Base-by-base conservation (phyloP, 805 yeast genomes). In the Sungouiella blattae region DNA sequence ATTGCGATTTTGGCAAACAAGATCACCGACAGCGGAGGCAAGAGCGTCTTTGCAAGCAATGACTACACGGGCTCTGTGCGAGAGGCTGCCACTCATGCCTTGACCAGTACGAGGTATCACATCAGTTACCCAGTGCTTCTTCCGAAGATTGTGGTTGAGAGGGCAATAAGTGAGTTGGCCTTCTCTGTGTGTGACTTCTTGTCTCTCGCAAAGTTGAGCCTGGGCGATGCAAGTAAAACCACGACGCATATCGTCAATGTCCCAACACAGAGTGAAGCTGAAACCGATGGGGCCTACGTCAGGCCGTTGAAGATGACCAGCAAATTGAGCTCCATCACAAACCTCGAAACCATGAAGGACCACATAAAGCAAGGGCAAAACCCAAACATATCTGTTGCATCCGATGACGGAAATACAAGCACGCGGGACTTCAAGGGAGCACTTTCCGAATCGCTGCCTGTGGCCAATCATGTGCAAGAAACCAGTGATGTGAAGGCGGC, bases 51-150 rank as follows among this genome's bases (percentile, higher is more conserved):
- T 26, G 54, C 49, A 35, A 53, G 57, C 33, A 62, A 55, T 42
- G 64, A 74, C 39, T 60, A 67, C 52, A 58, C 78, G 28, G 55
- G 67, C 28, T 51, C 77, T 16, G 67, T 85, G 4, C 75, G 81
- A 37, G 81, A 83, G 29, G 71, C 91, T 1, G 73, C 84, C 16
- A 77, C 88, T 12, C 87, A 83, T 58, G 75, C 80, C 0, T 77
- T 91, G 27, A 80, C 95, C 3, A 72, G 87, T 1, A 75, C 89
- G 1, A 71, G 96, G 50, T 86, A 87, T 52, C 83, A 67, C 56
- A 76, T 84, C 1, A 62, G 79, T 8, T 81, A 83, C 47, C 65
- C 73, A 4, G 69, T 71, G n/a, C 51, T 85, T 2, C 60, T 87
- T 36, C 96, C 96, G 0, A 73, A 71, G 35, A 62, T 83, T 14